Evolutionary conservation across 1,139 yeast genomes (phyloP), one percentile per base, ranked within the genome.

Genomic region (Saccharomyces hybrid): DNA sequence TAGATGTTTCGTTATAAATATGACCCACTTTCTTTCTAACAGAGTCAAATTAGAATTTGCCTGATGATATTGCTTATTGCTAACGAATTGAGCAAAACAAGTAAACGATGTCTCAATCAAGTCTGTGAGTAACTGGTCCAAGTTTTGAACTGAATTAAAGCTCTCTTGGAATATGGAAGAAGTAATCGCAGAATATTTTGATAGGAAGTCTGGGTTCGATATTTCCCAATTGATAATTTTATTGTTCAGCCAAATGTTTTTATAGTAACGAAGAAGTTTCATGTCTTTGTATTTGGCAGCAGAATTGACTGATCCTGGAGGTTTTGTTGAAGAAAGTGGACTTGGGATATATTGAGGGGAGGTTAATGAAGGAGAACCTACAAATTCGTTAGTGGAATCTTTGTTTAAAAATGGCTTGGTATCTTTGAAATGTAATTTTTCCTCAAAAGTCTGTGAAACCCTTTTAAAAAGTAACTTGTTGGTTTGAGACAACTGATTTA

Each of bases 61-160:
- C 52, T 68, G 70, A 52, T 69, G 72, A 52, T 69, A 68, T 48
- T 65, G 67, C 34, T 65, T 67, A 50, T 68, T 68, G 52, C 67
- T 68, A 13, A 69, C 69, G 49, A 67, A 67, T 57, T 68, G 72
- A 1, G 71, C 72, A 58, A 69, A 69, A 50, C 70, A 68, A 1
- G 70, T 69, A 47, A 67, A 69, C 2, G 71, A 61, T 1, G 71
- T 68, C 48, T 69, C 71, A 38, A 67, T 63, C 31, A 69, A 54
- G 55, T 69, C 72, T n/a, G 63, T 53, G 3, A 69, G 56, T 14
- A 64, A 41, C 1, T 59, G 55, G 44, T 61, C 67, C 11, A 55
- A 48, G 7, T 58, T 52, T 38, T 59, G 61, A 3, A 57, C 50
- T 6, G 56, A 11, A 14, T 51, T 48, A 0, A 53, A 56, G 4